A percentile compares a stretch with the other conserved stretches of the same genome.
Evolutionary conservation across 2,329 filamentous ascomycete species (phyloP).

Genomic region (Penicillium sp.): DNA sequence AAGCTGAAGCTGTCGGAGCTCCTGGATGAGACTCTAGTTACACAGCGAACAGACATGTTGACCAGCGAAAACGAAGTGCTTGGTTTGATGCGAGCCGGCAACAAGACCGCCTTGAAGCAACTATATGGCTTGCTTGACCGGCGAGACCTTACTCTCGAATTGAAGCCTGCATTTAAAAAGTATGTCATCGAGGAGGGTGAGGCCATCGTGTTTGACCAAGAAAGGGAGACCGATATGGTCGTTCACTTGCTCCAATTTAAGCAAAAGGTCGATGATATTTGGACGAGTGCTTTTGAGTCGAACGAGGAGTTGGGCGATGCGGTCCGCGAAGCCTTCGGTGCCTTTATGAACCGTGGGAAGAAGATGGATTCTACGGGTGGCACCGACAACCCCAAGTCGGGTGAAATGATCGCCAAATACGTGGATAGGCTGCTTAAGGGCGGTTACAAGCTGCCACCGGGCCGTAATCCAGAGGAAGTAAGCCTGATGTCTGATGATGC

Average conservation of each 20-base stretch:
- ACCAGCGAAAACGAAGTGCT: slow-evolving; percentile 66
- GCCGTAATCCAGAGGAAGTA: slow-evolving; percentile 33
- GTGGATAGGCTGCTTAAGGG: slow-evolving; percentile 85
- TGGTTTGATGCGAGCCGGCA: slow-evolving; percentile 68
- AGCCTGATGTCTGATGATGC: slow-evolving; percentile 82
- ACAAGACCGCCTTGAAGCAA: slow-evolving; percentile 67
- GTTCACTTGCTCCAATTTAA: slow-evolving; percentile 77
- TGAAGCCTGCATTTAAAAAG: slow-evolving; percentile 70
- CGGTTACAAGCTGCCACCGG: slow-evolving; percentile 65
- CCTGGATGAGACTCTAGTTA: slow-evolving; percentile 70
- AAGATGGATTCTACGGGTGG: slow-evolving; percentile 69
- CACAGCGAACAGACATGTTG: slow-evolving; percentile 63
- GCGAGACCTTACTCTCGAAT: slow-evolving; percentile 64
- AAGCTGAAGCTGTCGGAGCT: slow-evolving; percentile 70
- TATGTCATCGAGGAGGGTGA: slow-evolving; percentile 77
- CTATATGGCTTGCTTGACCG: slow-evolving; percentile 76
- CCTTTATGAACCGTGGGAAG: slow-evolving; percentile 86
- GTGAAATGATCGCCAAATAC: slow-evolving; percentile 98
- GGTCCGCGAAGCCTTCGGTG: slow-evolving; percentile 79
- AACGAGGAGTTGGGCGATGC: slow-evolving; percentile 74
- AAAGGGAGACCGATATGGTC: slow-evolving; percentile 81
- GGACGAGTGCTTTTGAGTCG: slow-evolving; percentile 71
- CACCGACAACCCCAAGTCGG: slow-evolving; percentile 86
- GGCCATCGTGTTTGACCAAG: slow-evolving; percentile 74
- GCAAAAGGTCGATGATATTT: slow-evolving; percentile 71